Percentiles rank a stretch among this genome's conserved stretches.
phyloP scores from a whole-genome alignment of 371 early-diverging fungal genomes.

The Lichtheimia corymbifera region DNA sequence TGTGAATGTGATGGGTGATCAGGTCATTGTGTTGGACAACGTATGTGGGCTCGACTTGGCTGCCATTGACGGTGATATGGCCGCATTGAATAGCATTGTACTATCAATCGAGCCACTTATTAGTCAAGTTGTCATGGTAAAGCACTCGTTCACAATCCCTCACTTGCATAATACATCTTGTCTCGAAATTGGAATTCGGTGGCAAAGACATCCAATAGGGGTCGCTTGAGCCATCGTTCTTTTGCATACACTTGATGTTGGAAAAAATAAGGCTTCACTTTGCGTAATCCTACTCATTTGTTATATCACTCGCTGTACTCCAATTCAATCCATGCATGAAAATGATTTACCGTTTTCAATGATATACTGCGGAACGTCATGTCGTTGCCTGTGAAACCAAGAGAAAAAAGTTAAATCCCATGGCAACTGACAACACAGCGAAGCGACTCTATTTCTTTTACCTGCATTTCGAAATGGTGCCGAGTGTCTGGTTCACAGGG shows the following conservation, averaged over 20 bases:
- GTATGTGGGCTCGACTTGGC: constrained; percentile 48
- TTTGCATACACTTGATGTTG: constrained; percentile 84
- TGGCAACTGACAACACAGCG: too few species aligned
- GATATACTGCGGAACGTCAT: too few species aligned
- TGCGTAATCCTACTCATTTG: constrained; percentile 57
- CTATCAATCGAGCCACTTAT: constrained; percentile 28
- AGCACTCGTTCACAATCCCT: not conserved
- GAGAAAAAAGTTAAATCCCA: too few species aligned
- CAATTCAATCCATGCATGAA: too few species aligned
- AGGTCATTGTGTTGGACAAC: constrained; percentile 73
- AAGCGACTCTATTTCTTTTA: too few species aligned
- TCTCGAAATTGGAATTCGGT: constrained; percentile 86
- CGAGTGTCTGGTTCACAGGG: too few species aligned
- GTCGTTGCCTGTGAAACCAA: too few species aligned
- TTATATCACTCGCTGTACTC: too few species aligned
- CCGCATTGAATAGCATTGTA: constrained; percentile 76
- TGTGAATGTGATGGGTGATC: constrained; percentile 80
- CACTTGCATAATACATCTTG: constrained; percentile 74
- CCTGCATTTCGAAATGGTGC: too few species aligned
- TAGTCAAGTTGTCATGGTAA: too few species aligned
- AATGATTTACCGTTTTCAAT: too few species aligned
- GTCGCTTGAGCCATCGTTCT: constrained; percentile 82
- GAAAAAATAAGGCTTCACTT: constrained; percentile 83
- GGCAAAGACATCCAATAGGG: constrained; percentile 74
- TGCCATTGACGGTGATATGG: constrained; percentile 76